Conservation (phyloP, 1,284 basidiomycete genomes). For the Phellinidium pouzarii region DNA sequence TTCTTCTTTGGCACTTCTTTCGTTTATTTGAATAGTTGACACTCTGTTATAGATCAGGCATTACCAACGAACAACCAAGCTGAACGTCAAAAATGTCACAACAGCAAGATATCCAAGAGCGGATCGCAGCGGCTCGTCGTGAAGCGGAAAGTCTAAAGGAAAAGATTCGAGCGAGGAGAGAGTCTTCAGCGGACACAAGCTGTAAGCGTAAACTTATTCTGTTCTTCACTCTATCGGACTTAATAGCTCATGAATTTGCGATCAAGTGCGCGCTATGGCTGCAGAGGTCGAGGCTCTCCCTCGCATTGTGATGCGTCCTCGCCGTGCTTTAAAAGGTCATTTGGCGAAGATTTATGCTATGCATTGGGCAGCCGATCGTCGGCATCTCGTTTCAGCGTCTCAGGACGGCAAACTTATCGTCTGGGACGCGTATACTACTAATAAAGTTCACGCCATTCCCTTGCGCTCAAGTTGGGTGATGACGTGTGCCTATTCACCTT, state of each 20-base stretch:
- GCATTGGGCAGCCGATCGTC: conserved; percentile 96
- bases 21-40: neutral
- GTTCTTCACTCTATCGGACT: conserved; percentile 5
- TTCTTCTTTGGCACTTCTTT: neutral
- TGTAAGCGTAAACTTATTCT: conserved; percentile 50
- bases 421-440: conserved; percentile 99
- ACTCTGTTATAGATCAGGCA: conserved; percentile 4
- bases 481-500: conserved; percentile 98
- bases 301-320: conserved; percentile 91
- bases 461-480: conserved; percentile 98
- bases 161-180: conserved; percentile 91
- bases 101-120: conserved; percentile 83
- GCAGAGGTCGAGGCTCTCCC: conserved; percentile 93
- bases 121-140: conserved; percentile 92
- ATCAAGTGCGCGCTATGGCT: conserved; percentile 88
- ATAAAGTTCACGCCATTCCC: conserved; percentile 99
- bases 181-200: conserved; percentile 94
- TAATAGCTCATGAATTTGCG: conserved; percentile 21
- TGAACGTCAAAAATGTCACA: conserved; percentile 54
- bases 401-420: conserved; percentile 99
- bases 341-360: conserved; percentile 99
- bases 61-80: conserved; percentile 19
- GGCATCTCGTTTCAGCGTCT: conserved; percentile 96
- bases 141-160: conserved; percentile 97
- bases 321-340: conserved; percentile 92